Conservation (phyloP, 2,329 filamentous ascomycete genomes). For the Diaporthe sp. region DNA sequence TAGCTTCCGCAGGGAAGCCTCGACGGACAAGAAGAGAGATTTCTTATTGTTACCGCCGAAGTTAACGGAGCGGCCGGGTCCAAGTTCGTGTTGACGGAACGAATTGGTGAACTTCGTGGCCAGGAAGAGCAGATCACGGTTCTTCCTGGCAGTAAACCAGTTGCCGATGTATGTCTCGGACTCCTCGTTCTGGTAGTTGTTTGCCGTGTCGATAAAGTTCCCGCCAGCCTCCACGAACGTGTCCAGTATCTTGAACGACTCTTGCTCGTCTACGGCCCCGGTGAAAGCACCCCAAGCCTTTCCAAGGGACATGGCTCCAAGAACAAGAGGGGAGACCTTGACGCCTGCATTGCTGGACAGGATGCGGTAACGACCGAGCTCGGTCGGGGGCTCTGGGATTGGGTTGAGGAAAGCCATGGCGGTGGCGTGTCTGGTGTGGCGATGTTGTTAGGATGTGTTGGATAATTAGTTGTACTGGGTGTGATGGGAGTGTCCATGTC, state of each 20-base stretch:
- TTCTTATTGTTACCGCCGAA: conserved; percentile 73
- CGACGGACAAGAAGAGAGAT: conserved; percentile 67
- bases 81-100: conserved; percentile 55
- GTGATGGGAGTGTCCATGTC: not conserved
- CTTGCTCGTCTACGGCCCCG: conserved; percentile 73
- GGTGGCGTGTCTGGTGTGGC: not conserved
- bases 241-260: conserved; percentile 74
- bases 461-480: not conserved
- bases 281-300: conserved; percentile 11
- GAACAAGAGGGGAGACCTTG: conserved; percentile 74
- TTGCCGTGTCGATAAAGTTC: conserved; percentile 81
- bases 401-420: conserved; percentile 50
- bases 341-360: conserved; percentile 75
- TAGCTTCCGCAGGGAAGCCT: conserved; percentile 60
- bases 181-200: conserved; percentile 75
- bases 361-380: conserved; percentile 74
- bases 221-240: conserved; percentile 70
- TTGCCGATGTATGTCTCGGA: conserved; percentile 77
- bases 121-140: conserved; percentile 75
- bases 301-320: conserved; percentile 54
- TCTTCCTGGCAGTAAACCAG: conserved; percentile 76
- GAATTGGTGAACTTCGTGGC: conserved; percentile 75
- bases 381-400: conserved; percentile 67
- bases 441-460: not conserved
- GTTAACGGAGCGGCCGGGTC: conserved; percentile 59